Base-by-base conservation (phyloP, 495 filamentous ascomycete species). In the Penicillium manginii region DNA sequence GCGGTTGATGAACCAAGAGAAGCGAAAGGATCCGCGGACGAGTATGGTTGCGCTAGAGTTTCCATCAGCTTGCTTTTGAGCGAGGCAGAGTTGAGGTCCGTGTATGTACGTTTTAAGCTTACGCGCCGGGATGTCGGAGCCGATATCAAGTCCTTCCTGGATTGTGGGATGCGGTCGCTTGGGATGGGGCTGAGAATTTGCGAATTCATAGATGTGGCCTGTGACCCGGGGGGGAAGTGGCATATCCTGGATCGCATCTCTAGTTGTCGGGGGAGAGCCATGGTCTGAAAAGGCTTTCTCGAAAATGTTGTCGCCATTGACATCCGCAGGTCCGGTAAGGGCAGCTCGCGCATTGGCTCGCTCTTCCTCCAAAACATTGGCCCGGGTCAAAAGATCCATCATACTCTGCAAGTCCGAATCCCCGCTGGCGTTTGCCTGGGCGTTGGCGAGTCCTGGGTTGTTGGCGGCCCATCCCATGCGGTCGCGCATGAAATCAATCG, bases 401-500 rank as follows among this genome's bases (percentile, higher is more conserved):
- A 97, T 91, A 65, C 88, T 86, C 67, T 97, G 92, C 50, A 91
- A 82, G 65, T 98, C 96, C 50, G 89, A 75, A 68, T 97, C 93
- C 6, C 93, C 92, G 55, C 81, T 86, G 45, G 88, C 78, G 65
- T 89, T 86, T 33, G 92, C 91, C 70, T 97, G 92, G 12, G 92
- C 92, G 58, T 84, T 89, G 18, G 87, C 85, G 53, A 94, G 82
- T 35, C 78, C 84, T 29, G 86, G 79, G 68, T 79, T 84, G 62
- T 65, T 83, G 64, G 81, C 75, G 19, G 84, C 83, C 91, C 92
- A 96, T 58, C 91, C 91, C 70, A 96, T 81, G 55, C 88, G 92
- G 69, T 97, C 93, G 66, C 90, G 87, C 93, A 99, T 94, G 69
- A 98, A 98, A 73, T 98, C 96, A 59, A 98, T 89, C 14, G 92